phyloP scores from a whole-genome alignment of 164 flowering plant genomes.

The Berberis thunbergii region DNA sequence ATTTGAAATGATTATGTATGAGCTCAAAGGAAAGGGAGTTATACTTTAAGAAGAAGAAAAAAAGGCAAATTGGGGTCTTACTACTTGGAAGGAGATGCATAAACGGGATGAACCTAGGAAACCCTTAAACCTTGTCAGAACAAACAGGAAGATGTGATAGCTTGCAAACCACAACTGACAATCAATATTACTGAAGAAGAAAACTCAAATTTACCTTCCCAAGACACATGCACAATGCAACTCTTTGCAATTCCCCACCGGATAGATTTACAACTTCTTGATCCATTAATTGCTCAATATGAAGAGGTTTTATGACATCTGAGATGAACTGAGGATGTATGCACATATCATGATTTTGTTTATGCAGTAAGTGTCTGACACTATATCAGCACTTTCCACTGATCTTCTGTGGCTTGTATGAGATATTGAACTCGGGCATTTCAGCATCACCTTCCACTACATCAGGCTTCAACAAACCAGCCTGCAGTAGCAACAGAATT shows the following conservation, averaged over 20 bases:
- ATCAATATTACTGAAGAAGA: neutral
- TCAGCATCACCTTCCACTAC: constrained; percentile 59
- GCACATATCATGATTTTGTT: constrained; percentile 79
- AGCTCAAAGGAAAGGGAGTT: too few relatives aligned
- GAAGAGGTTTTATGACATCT: constrained; percentile 97
- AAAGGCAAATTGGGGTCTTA: too few relatives aligned
- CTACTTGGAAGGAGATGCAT: too few relatives aligned
- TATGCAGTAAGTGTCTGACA: constrained; percentile 76
- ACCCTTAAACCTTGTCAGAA: neutral
- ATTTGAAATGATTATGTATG: too few relatives aligned
- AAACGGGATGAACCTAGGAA: too few relatives aligned
- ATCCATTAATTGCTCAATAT: constrained; percentile 95
- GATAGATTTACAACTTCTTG: constrained; percentile 97
- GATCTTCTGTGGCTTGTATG: constrained; percentile 98
- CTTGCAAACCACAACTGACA: neutral
- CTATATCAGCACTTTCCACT: constrained; percentile 73
- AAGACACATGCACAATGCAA: constrained; percentile 87
- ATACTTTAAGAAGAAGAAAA: too few relatives aligned
- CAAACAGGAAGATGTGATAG: neutral
- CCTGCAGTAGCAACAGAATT: constrained; percentile 31
- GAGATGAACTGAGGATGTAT: constrained; percentile 94
- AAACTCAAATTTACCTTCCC: constrained; percentile 62
- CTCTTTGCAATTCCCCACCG: constrained; percentile 99
- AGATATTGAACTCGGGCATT: constrained; percentile 92
- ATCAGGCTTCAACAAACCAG: constrained; percentile 95